These are phyloP conservation scores for Colletotrichum sp. DNA, from an alignment of 2,329 filamentous ascomycete species.

Conservation along the genomic window DNA sequence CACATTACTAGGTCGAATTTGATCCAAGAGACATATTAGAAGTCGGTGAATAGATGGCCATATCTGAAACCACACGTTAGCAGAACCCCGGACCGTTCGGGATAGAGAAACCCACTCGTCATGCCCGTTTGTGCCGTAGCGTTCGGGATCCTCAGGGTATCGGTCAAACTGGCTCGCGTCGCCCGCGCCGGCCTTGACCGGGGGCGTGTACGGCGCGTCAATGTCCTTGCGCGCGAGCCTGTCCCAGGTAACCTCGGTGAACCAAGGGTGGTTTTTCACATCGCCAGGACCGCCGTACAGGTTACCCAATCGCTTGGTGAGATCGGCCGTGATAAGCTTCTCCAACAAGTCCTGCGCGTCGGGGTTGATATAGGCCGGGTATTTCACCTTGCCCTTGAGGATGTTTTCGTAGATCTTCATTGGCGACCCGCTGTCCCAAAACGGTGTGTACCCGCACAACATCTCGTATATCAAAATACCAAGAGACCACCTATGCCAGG, in stretches of 20 bases:
- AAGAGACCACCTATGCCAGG: slow-evolving; percentile 82
- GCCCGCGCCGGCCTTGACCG: slow-evolving; percentile 89
- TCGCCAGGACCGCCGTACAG: slow-evolving; percentile 88
- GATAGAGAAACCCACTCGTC: slow-evolving; percentile 76
- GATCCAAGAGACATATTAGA: slow-evolving; percentile 48
- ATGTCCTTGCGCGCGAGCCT: slow-evolving; percentile 94
- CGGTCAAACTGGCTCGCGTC: slow-evolving; percentile 98
- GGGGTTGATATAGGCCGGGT: slow-evolving; percentile 92
- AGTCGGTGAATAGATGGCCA: slow-evolving; percentile 78
- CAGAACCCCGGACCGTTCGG: not conserved
- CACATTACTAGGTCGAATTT: not conserved
- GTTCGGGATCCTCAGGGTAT: slow-evolving; percentile 95
- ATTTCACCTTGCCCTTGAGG: slow-evolving; percentile 93
- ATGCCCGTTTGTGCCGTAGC: slow-evolving; percentile 78
- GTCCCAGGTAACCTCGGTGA: slow-evolving; percentile 97
- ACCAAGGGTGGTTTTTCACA: slow-evolving; percentile 96
- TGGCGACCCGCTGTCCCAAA: slow-evolving; percentile 97
- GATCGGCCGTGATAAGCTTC: slow-evolving; percentile 89
- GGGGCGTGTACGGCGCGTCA: slow-evolving; percentile 95
- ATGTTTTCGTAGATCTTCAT: slow-evolving; percentile 99
- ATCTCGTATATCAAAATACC: slow-evolving; percentile 99
- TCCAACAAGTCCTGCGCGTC: slow-evolving; percentile 94
- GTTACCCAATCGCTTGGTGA: slow-evolving; percentile 95
- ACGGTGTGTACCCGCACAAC: slow-evolving; percentile 98
- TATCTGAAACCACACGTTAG: slow-evolving; percentile 53